These are phyloP conservation scores for Pelargonium citronellum DNA, from an alignment of 441 rosid genomes.

Conservation along the genomic window DNA sequence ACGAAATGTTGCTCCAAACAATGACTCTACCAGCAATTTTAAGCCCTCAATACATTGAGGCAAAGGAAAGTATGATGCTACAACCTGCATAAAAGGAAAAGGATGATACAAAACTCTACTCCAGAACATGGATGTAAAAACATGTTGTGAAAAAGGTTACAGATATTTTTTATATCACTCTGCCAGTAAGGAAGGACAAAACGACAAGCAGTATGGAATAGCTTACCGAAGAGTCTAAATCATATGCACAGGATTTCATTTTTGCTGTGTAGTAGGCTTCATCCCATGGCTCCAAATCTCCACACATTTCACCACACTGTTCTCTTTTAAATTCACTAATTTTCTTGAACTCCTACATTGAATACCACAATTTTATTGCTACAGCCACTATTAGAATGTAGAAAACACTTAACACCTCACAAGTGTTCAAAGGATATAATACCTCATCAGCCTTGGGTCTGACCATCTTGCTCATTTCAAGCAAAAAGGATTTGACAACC, in stretches of 20 bases:
- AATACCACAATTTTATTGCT: slow-evolving; percentile 20
- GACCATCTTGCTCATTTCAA: slow-evolving; percentile 70
- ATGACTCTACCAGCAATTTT: slow-evolving; percentile 63
- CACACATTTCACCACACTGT: slow-evolving; percentile 41
- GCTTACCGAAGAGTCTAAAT: slow-evolving; percentile 72
- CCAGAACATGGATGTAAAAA: not conserved
- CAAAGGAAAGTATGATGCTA: slow-evolving; percentile 84
- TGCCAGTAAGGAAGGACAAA: not conserved
- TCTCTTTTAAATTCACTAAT: slow-evolving; percentile 63
- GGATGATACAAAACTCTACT: not conserved
- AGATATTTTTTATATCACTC: not conserved
- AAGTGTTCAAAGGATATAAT: slow-evolving; percentile 14
- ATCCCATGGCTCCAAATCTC: slow-evolving; percentile 92
- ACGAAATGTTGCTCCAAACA: slow-evolving; percentile 74
- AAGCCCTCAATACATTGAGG: slow-evolving; percentile 82
- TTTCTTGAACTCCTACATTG: slow-evolving; percentile 55
- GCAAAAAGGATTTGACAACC: slow-evolving; percentile 67
- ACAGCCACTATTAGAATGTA: slow-evolving; percentile 13
- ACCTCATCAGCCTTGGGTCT: slow-evolving; percentile 83
- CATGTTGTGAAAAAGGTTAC: slow-evolving; percentile 4
- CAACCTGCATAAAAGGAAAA: slow-evolving; percentile 33
- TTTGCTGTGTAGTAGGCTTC: slow-evolving; percentile 73
- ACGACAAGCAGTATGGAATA: slow-evolving; percentile 17
- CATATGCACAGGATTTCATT: slow-evolving; percentile 70
- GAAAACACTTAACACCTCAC: slow-evolving; percentile 5